Base-by-base conservation (phyloP, 208 protist species). In the Trypanosoma theileri region DNA sequence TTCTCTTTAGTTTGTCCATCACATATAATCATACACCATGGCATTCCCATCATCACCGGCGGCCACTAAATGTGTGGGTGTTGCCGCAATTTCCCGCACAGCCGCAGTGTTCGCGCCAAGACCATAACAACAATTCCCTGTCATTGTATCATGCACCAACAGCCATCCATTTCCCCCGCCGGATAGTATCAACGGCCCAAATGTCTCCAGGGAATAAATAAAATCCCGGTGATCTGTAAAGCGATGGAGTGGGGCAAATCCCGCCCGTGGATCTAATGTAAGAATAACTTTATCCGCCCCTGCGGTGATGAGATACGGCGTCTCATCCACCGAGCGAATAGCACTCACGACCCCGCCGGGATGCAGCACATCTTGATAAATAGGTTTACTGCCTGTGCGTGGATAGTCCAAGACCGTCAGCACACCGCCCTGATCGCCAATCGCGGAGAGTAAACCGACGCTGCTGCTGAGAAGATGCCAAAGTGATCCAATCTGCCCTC, bases 11-110 rank as follows among this genome's bases (percentile, higher is more conserved):
- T 66, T 67, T 70, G 31, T 50, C 54, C 45, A 66, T 68, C 21
- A 69, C 17, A 48, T 53, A 63, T 68, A 85, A 44, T 85, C 76
- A 69, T 90, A 95, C 4, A 95, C 86, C 40, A 82, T 80, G 0
- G 89, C 88, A 3, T 93, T 93, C 16, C 89, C 89, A 67, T 96
- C 92, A 72, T 96, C 92, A 11, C 92, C 88, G 1, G 88, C 81
- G 16, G 81, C 70, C 7, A 92, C 79, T 4, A 94, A 61, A 64
- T 79, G 71, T 12, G 52, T 44, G 3, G 77, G 76, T 0, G 58
- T 75, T 0, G 88, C 79, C 57, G 71, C 82, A 22, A 95, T 92
- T 45, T 89, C 85, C 0, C 88, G 87, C 40, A 96, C 88, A 0
- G 89, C 92, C 9, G 83, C 85, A 16, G 54, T 68, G 44, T 81